phyloP scores from a whole-genome alignment of 108 stramenopile genomes.

The Mediolabrus comicus region DNA sequence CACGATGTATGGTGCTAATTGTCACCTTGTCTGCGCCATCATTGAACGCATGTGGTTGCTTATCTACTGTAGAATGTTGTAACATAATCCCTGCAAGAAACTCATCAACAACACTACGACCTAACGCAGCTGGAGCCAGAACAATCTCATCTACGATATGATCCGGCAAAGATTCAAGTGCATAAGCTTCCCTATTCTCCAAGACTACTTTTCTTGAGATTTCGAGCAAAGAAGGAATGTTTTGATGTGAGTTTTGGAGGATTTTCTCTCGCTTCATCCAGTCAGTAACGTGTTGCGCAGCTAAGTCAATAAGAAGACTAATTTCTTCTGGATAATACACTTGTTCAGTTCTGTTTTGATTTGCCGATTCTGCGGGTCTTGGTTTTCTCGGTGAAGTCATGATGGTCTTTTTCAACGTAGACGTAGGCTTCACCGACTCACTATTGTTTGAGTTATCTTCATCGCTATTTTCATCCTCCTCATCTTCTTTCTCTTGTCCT shows the following conservation, averaged over 20 bases:
- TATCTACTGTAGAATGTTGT: not conserved
- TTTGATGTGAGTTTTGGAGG: not conserved
- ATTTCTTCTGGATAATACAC: not conserved
- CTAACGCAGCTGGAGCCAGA: slow-evolving; percentile 3
- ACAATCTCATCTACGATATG: slow-evolving; percentile 18
- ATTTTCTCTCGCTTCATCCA: slow-evolving; percentile 6
- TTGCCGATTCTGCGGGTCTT: not conserved
- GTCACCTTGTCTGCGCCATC: not conserved
- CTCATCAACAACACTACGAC: slow-evolving; percentile 3
- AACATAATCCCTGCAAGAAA: slow-evolving; percentile 4
- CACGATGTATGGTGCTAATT: slow-evolving; percentile 16
- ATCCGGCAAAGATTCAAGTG: slow-evolving; percentile 5
- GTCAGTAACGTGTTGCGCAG: slow-evolving; percentile 2
- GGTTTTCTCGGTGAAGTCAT: not conserved
- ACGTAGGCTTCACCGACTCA: not conserved
- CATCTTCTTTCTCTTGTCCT: not conserved
- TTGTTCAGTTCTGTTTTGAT: not conserved
- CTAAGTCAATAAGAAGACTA: slow-evolving; percentile 3
- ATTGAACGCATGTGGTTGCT: not conserved
- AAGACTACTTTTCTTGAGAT: not conserved
- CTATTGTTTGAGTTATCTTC: not conserved
- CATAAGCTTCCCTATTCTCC: not conserved
- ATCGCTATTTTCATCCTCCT: not conserved
- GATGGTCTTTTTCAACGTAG: not conserved
- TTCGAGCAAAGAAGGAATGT: not conserved